Evolutionary conservation across 2,329 filamentous ascomycete species (phyloP).

Genomic region (Pseudogymnoascus sp.): DNA sequence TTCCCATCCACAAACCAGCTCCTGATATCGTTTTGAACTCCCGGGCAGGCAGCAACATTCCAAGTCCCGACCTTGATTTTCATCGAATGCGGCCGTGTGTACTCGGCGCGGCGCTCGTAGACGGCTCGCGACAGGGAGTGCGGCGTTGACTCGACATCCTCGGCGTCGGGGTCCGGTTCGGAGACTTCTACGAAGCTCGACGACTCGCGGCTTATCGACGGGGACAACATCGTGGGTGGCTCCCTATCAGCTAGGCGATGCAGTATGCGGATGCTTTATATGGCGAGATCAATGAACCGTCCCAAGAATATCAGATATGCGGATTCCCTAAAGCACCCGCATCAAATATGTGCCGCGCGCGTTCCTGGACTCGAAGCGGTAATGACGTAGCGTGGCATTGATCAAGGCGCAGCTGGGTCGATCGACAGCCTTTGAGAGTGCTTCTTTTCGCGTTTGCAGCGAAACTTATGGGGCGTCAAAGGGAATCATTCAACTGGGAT

Average conservation of each 20-base stretch:
- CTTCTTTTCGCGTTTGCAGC: neutral
- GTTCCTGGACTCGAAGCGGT: neutral
- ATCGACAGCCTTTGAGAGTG: neutral
- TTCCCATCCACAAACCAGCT: slow-evolving; percentile 80
- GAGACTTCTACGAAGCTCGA: neutral
- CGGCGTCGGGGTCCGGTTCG: neutral
- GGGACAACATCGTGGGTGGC: neutral
- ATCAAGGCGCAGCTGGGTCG: neutral
- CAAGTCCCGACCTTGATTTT: slow-evolving; percentile 87
- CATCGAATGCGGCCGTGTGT: slow-evolving; percentile 63
- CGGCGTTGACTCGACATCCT: slow-evolving; percentile 31
- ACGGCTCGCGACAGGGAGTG: slow-evolving; percentile 58
- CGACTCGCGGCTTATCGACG: slow-evolving; percentile 1
- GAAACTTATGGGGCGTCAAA: neutral
- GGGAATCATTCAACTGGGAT: neutral
- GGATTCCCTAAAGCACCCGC: neutral
- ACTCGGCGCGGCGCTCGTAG: slow-evolving; percentile 68
- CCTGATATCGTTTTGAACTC: slow-evolving; percentile 78
- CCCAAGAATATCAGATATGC: neutral
- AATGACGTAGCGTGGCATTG: slow-evolving; percentile 1
- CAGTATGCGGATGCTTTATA: neutral
- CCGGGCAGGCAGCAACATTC: slow-evolving; percentile 83
- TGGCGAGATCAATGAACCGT: neutral
- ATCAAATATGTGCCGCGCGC: neutral
- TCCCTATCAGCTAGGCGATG: neutral